phyloP scores from a whole-genome alignment of 2,329 filamentous ascomycete species.

The Fusarium buxicola region DNA sequence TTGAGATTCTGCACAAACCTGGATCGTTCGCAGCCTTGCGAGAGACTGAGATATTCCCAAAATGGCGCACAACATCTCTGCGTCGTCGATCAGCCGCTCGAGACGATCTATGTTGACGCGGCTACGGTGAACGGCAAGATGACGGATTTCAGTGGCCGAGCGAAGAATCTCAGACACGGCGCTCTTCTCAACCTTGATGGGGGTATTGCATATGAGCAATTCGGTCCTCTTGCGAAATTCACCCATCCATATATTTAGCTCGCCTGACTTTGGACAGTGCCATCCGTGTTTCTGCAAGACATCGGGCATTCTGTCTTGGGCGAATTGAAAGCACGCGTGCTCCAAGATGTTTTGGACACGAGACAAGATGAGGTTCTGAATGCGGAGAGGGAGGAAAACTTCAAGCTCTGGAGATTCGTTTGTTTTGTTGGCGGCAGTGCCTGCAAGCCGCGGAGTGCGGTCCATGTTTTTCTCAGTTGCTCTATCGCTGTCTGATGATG shows the following conservation, averaged over 20 bases:
- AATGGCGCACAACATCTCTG: neutral
- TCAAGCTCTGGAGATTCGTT: neutral
- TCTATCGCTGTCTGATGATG: neutral
- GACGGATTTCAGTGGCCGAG: conserved; percentile 5
- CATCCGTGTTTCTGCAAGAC: conserved; percentile 1
- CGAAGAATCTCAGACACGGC: neutral
- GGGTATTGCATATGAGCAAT: neutral
- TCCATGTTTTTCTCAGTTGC: neutral
- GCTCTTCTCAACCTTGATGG: neutral
- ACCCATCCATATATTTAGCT: conserved; percentile 13
- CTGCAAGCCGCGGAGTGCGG: neutral
- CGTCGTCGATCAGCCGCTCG: neutral
- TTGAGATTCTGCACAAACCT: neutral
- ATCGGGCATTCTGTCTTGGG: neutral
- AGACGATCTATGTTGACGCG: neutral
- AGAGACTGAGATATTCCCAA: neutral
- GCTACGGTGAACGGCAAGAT: conserved; percentile 18
- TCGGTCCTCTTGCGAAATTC: neutral
- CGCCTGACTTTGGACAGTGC: conserved; percentile 10
- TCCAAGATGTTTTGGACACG: conserved; percentile 16
- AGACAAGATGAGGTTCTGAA: conserved; percentile 1
- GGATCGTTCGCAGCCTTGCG: neutral
- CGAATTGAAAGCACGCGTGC: conserved; percentile 12
- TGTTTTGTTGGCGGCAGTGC: neutral
- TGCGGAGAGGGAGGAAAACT: conserved; percentile 1